Conservation (phyloP, 495 filamentous ascomycete genomes). For the Pseudomonodictys pantanalensis region DNA sequence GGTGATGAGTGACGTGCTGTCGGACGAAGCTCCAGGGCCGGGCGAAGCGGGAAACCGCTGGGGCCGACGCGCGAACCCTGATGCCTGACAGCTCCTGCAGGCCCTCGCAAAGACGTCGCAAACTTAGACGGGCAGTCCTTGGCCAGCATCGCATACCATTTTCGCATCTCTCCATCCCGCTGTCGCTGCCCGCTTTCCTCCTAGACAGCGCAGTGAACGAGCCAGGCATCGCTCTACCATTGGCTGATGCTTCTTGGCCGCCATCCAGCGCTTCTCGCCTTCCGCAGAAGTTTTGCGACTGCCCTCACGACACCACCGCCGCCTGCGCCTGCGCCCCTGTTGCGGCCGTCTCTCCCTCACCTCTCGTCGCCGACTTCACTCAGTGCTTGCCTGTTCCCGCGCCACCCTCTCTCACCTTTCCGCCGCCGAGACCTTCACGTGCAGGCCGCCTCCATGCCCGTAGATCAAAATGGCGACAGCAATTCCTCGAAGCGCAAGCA, state of each 20-base stretch:
- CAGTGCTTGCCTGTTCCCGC: not conserved
- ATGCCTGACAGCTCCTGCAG: not conserved
- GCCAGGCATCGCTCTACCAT: not conserved
- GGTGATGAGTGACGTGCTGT: not conserved
- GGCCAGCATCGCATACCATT: not conserved
- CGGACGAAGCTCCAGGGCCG: not conserved
- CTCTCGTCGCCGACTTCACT: not conserved
- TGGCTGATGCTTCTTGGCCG: not conserved
- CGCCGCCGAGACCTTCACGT: not conserved
- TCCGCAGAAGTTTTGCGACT: slow-evolving; percentile 8
- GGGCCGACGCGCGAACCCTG: not conserved
- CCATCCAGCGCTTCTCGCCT: not conserved
- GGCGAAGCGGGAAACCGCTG: not conserved
- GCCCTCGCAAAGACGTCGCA: not conserved
- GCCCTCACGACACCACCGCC: not conserved
- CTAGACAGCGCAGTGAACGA: not conserved
- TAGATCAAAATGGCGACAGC: slow-evolving; percentile 31
- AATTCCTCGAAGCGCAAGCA: slow-evolving; percentile 36
- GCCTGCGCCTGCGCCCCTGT: too few species aligned
- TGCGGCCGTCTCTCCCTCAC: not conserved
- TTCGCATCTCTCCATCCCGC: not conserved
- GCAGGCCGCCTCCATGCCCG: not conserved
- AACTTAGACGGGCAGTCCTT: not conserved
- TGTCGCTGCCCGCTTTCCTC: not conserved
- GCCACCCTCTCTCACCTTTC: not conserved